Percentiles rank a stretch among this genome's conserved stretches.
Conservation (phyloP, 306 rosid species). For the Castanea crenata region DNA sequence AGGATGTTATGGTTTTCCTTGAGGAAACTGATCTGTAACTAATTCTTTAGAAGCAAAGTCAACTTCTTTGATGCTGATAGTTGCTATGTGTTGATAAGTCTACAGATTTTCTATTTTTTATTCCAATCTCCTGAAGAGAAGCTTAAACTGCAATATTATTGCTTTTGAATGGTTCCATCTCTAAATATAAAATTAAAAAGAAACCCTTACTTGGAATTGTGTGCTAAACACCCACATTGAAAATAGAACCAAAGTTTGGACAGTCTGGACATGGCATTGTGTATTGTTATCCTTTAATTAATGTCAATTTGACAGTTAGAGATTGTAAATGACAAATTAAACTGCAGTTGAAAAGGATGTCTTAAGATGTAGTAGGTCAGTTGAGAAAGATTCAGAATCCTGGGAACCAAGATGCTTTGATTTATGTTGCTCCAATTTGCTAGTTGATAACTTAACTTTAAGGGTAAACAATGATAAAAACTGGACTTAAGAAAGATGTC, state of each 20-base stretch:
- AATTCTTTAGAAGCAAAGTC: constrained; percentile 1
- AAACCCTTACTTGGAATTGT: neutral
- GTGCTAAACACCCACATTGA: neutral
- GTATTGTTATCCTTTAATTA: neutral
- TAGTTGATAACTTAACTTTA: neutral
- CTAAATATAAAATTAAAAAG: neutral
- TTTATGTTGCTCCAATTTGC: neutral
- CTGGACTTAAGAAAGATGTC: neutral
- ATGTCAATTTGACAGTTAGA: neutral
- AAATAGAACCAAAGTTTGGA: neutral
- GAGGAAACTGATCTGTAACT: neutral
- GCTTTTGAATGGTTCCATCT: neutral
- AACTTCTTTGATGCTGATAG: neutral
- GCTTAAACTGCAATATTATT: neutral
- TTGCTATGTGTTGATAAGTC: constrained; percentile 21
- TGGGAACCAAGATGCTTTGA: neutral
- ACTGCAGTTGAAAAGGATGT: neutral
- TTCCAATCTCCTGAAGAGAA: neutral
- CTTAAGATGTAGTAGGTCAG: neutral
- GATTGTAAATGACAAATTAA: neutral
- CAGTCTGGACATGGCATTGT: neutral
- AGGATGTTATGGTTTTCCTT: neutral
- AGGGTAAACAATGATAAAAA: neutral
- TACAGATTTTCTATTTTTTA: neutral
- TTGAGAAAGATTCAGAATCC: neutral